Evolutionary conservation across 1,284 basidiomycete species (phyloP).

Genomic region (Malassezia nana): DNA sequence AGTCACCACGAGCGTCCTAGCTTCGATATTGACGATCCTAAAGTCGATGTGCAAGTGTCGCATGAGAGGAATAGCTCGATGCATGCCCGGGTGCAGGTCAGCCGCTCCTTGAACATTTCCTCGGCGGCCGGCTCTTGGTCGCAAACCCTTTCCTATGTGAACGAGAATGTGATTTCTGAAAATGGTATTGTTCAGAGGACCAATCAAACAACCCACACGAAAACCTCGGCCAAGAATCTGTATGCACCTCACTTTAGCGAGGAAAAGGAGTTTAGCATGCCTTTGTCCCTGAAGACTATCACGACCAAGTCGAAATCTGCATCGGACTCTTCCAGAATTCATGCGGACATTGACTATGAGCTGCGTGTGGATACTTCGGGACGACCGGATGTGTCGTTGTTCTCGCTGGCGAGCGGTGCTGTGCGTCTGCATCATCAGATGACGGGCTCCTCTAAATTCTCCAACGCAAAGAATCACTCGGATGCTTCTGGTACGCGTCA

Average conservation of each 20-base stretch:
- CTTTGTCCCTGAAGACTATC: neutral
- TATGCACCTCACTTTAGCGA: neutral
- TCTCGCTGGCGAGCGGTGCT: neutral
- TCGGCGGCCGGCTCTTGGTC: neutral
- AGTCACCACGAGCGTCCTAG: neutral
- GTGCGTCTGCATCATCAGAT: neutral
- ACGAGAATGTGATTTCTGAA: neutral
- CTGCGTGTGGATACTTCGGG: neutral
- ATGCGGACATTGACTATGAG: neutral
- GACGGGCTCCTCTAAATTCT: neutral
- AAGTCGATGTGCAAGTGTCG: neutral
- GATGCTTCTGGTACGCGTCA: neutral
- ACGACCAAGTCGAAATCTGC: neutral
- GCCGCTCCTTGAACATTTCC: neutral
- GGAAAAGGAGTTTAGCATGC: neutral
- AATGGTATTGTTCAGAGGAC: neutral
- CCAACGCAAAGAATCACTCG: neutral
- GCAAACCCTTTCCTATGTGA: neutral
- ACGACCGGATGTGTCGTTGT: neutral
- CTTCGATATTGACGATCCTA: neutral
- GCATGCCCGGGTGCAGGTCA: neutral
- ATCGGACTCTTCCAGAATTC: neutral
- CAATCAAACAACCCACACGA: neutral
- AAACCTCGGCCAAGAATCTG: neutral
- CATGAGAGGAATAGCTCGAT: neutral